These are phyloP conservation scores for Cyclaneusma minus DNA, from an alignment of 2,329 filamentous ascomycete genomes.

Conservation along the genomic window DNA sequence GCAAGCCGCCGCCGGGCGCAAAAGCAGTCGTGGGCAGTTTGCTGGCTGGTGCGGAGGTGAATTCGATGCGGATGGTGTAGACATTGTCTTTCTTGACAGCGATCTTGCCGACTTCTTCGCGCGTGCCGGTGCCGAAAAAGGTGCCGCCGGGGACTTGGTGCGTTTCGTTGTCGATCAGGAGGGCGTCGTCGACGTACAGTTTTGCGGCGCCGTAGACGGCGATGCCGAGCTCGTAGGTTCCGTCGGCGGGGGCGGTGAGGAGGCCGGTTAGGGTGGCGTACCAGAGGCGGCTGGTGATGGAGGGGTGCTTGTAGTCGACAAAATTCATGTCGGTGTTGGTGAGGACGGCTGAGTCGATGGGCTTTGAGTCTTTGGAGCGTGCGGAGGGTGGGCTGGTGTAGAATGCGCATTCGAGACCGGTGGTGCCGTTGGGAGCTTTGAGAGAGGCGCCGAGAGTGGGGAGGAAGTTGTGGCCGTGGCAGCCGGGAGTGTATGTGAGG, in stretches of 20 bases:
- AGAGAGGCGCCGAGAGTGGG: constrained; percentile 39
- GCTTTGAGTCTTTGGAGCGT: constrained; percentile 25
- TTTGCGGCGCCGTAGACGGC: constrained; percentile 19
- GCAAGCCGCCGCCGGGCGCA: constrained; percentile 40
- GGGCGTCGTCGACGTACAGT: constrained; percentile 20
- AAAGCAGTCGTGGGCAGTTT: constrained; percentile 32
- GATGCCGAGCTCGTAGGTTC: constrained; percentile 18
- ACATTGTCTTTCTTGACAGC: constrained; percentile 15
- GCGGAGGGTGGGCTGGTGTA: constrained; percentile 40
- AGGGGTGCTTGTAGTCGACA: constrained; percentile 32
- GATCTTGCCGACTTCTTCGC: constrained; percentile 17
- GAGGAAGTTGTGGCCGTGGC: constrained; percentile 48
- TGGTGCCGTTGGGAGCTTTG: constrained; percentile 33
- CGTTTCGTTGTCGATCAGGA: constrained; percentile 21
- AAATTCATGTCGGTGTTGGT: constrained; percentile 27
- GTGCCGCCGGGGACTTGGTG: constrained; percentile 16
- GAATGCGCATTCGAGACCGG: constrained; percentile 45
- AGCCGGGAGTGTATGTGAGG: constrained; percentile 39
- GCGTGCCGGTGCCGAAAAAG: constrained; percentile 19
- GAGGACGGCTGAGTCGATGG: constrained; percentile 33
- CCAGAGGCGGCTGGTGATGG: constrained; percentile 20
- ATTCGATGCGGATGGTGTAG: constrained; percentile 22
- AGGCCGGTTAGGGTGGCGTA: constrained; percentile 23
- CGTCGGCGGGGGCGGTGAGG: constrained; percentile 15
- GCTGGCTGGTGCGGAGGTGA: constrained; percentile 41